phyloP scores from a whole-genome alignment of 192 early-diverging fungal genomes.

The Chytriomyces sp. region DNA sequence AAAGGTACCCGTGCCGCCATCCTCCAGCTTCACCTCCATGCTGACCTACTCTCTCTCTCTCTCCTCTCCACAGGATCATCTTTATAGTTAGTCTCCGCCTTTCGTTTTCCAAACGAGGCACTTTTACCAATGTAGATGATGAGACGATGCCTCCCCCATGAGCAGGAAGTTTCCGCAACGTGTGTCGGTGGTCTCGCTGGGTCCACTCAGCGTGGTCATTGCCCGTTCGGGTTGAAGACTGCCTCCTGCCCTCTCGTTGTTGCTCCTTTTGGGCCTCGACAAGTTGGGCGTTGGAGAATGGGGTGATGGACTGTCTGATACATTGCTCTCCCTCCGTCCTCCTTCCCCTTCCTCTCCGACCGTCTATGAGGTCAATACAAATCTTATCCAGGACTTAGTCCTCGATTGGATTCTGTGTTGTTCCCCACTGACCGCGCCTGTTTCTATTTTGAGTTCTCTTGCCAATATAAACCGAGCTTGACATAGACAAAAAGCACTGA shows the following conservation, averaged over 20 bases:
- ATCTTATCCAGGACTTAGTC: constrained; percentile 1
- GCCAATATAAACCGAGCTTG: background rate
- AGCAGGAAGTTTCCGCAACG: constrained; percentile 28
- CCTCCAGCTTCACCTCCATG: background rate
- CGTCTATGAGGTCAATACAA: constrained; percentile 9
- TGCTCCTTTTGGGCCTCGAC: constrained; percentile 2
- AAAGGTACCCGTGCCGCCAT: background rate
- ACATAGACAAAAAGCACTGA: too few relatives aligned
- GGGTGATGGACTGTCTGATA: constrained; percentile 3
- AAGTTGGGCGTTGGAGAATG: constrained; percentile 36
- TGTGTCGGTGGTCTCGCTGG: too few relatives aligned
- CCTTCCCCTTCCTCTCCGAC: background rate
- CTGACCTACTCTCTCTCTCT: background rate
- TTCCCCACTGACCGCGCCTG: background rate
- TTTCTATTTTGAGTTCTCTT: background rate
- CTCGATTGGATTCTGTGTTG: background rate
- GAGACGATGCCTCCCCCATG: constrained; percentile 37
- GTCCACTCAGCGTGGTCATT: too few relatives aligned
- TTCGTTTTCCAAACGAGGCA: constrained; percentile 38
- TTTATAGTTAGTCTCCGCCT: constrained; percentile 35
- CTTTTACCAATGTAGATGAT: constrained; percentile 37
- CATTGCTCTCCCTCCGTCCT: constrained; percentile 5
- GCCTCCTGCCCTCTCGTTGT: constrained; percentile 34
- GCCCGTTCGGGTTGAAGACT: constrained; percentile 30
- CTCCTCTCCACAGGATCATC: constrained; percentile 28